Conservation (phyloP, 2,329 filamentous ascomycete species). For the Colletotrichum lupini region DNA sequence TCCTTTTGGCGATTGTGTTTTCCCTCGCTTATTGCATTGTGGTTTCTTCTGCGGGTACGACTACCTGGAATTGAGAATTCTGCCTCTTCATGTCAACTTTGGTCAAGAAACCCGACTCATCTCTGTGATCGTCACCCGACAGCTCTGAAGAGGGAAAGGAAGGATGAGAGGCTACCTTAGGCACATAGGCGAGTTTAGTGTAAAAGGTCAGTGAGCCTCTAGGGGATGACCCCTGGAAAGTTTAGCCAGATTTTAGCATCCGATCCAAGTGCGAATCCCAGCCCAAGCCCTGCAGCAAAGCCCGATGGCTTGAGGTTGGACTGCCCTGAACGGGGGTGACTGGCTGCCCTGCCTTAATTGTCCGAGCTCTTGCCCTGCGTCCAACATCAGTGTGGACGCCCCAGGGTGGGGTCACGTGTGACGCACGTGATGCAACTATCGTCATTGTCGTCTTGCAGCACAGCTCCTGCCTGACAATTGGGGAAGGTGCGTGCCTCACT, state of each 20-base stretch:
- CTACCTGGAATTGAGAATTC: no score
- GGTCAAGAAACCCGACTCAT: not conserved
- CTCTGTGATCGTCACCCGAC: no score
- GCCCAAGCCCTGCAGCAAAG: conserved; percentile 25
- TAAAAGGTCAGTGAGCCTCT: not conserved
- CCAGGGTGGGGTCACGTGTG: conserved; percentile 26
- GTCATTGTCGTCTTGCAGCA: not conserved
- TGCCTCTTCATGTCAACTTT: no score
- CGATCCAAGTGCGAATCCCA: conserved; percentile 22
- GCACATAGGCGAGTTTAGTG: not conserved
- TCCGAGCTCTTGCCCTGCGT: not conserved
- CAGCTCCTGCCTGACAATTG: not conserved
- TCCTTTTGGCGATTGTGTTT: not conserved
- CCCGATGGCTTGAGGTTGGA: not conserved
- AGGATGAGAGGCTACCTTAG: not conserved
- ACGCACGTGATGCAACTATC: conserved; percentile 28
- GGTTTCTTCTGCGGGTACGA: not conserved
- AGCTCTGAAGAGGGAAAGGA: not conserved
- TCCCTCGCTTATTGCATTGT: not conserved
- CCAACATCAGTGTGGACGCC: conserved; percentile 14
- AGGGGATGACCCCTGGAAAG: conserved; percentile 32
- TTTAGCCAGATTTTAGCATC: conserved; percentile 16
- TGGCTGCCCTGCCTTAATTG: not conserved
- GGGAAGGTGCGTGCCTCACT: not conserved
- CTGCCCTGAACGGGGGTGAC: not conserved